Percentiles rank a stretch among this genome's conserved stretches.
Conservation (phyloP, 805 yeast species). For the Naumovozyma castellii region DNA sequence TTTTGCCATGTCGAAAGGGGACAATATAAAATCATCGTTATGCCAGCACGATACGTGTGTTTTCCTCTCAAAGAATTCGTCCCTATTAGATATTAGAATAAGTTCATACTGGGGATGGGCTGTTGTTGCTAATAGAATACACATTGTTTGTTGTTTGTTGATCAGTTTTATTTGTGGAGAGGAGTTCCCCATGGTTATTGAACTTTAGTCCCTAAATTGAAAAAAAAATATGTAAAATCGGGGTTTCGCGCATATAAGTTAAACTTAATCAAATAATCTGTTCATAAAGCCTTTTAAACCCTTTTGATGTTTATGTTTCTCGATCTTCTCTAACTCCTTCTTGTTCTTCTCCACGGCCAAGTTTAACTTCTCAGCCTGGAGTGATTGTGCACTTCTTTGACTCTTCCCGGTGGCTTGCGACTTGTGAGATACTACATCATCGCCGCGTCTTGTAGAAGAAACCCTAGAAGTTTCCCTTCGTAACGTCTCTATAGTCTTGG, state of each 20-base stretch:
- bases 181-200: too few relatives aligned
- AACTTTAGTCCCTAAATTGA: too few relatives aligned
- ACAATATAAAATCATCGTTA: constrained; percentile 33
- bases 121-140: constrained; percentile 62
- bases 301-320: constrained; percentile 14
- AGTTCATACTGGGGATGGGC: constrained; percentile 68
- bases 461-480: constrained; percentile 35
- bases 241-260: too few relatives aligned
- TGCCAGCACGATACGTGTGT: constrained; percentile 49
- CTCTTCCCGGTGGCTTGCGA: not conserved
- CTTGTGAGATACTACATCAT: not conserved
- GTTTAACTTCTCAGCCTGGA: constrained; percentile 19
- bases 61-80: constrained; percentile 69
- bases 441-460: constrained; percentile 4
- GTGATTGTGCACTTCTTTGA: constrained; percentile 1
- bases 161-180: not conserved
- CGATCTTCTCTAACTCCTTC: constrained; percentile 21
- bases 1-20: constrained; percentile 63
- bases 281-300: constrained; percentile 20
- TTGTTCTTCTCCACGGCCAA: constrained; percentile 28
- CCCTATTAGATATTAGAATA: constrained; percentile 73
- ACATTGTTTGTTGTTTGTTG: constrained; percentile 40
- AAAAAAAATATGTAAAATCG: too few relatives aligned
- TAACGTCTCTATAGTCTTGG: constrained; percentile 42
- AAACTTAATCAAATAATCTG: constrained; percentile 13